Evolutionary conservation across 768 basidiomycete species (phyloP).

Genomic region (Tremella yokohamensis): DNA sequence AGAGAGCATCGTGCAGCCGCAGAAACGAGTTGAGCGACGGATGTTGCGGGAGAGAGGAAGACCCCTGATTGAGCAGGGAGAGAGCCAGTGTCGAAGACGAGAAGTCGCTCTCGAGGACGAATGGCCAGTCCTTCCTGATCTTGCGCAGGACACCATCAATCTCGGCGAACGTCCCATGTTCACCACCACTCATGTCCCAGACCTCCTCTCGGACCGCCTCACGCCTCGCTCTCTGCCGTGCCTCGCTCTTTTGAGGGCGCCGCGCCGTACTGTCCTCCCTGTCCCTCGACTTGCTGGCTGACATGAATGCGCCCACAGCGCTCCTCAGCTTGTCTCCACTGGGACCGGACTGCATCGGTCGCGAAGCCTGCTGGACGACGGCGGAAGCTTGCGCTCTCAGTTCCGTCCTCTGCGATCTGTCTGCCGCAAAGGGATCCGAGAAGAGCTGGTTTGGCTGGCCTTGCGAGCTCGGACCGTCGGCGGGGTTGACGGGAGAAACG

Average conservation of each 20-base stretch:
- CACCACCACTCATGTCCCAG: constrained; percentile 27
- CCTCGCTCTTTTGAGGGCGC: constrained; percentile 25
- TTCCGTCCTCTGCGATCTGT: constrained; percentile 37
- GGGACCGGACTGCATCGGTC: constrained; percentile 20
- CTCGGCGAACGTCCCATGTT: constrained; percentile 61
- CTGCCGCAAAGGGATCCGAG: constrained; percentile 43
- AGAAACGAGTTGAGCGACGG: constrained; percentile 39
- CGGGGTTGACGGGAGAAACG: constrained; percentile 27
- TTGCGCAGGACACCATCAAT: constrained; percentile 85
- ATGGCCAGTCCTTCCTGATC: constrained; percentile 85
- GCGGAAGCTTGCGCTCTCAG: constrained; percentile 31
- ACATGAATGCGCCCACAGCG: constrained; percentile 46
- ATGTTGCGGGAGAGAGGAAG: constrained; percentile 28
- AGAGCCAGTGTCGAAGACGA: constrained; percentile 91
- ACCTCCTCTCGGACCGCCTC: constrained; percentile 16
- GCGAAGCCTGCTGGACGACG: constrained; percentile 24
- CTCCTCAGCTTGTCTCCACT: constrained; percentile 38
- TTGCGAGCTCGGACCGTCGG: constrained; percentile 25
- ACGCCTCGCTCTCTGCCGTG: constrained; percentile 12
- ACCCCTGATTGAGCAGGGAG: constrained; percentile 59
- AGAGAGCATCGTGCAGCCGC: constrained; percentile 41
- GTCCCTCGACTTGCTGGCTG: constrained; percentile 22
- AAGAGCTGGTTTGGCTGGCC: constrained; percentile 18
- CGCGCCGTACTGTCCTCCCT: constrained; percentile 9
- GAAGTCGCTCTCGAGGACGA: constrained; percentile 63